Percentiles rank a stretch among this genome's conserved stretches.
Evolutionary conservation across 371 early-diverging fungal species (phyloP).

Genomic region (Dinochytrium kinnereticum): DNA sequence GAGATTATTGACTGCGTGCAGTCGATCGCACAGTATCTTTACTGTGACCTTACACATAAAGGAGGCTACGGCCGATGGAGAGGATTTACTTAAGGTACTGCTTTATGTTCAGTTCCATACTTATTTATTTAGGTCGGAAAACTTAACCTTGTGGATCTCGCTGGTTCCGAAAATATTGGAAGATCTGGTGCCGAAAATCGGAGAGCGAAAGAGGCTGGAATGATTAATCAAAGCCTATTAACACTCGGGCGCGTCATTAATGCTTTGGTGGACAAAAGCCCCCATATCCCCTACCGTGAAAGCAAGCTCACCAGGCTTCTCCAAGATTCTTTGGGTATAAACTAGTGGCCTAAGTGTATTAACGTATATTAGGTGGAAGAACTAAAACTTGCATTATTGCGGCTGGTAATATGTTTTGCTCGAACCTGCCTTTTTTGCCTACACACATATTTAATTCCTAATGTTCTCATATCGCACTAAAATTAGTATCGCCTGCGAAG

Average conservation of each 20-base stretch:
- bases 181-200: slow-evolving; percentile 91
- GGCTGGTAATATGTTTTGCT: too few relatives aligned
- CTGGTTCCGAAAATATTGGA: slow-evolving; percentile 73
- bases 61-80: background rate
- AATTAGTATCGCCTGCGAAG: slow-evolving; percentile 83
- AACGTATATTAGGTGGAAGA: too few relatives aligned
- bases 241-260: slow-evolving; percentile 97
- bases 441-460: too few relatives aligned
- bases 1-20: slow-evolving; percentile 67
- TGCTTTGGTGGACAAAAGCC: slow-evolving; percentile 67
- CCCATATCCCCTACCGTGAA: slow-evolving; percentile 91
- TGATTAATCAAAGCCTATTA: slow-evolving; percentile 93
- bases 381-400: slow-evolving; percentile 96
- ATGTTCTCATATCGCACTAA: slow-evolving; percentile 31
- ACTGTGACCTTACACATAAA: slow-evolving; percentile 60
- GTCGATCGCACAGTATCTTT: slow-evolving; percentile 98
- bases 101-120: background rate
- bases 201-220: slow-evolving; percentile 59
- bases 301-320: slow-evolving; percentile 96
- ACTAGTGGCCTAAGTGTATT: too few relatives aligned
- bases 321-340: slow-evolving; percentile 52
- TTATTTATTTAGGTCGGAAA: background rate
- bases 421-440: too few relatives aligned
- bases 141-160: slow-evolving; percentile 98
- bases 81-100: slow-evolving; percentile 67